phyloP scores from a whole-genome alignment of 2,329 filamentous ascomycete species.

The Hypoxylon sp. region DNA sequence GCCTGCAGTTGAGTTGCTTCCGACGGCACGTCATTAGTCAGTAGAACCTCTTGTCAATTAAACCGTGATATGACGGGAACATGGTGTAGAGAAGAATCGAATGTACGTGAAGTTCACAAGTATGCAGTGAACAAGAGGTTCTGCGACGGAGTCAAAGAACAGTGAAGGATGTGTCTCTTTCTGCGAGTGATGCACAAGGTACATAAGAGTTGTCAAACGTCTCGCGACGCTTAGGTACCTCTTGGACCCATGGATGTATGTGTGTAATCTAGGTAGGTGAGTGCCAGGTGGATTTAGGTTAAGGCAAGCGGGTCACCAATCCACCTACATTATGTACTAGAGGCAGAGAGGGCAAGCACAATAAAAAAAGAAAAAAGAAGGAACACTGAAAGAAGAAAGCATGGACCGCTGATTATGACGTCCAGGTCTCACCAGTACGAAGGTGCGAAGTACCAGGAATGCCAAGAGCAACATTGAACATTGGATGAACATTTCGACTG shows the following conservation, averaged over 20 bases:
- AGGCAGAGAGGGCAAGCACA: not conserved
- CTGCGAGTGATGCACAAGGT: constrained; percentile 33
- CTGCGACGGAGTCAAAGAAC: constrained; percentile 17
- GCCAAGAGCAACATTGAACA: constrained; percentile 14
- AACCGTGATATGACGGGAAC: not conserved
- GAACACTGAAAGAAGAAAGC: constrained; percentile 10
- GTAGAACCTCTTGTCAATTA: constrained; percentile 13
- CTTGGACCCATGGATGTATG: not conserved
- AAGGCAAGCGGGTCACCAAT: not conserved
- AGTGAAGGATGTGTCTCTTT: constrained; percentile 17
- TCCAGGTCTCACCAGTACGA: constrained; percentile 14
- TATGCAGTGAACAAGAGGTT: constrained; percentile 18
- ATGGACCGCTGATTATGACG: constrained; percentile 31
- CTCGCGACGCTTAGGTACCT: constrained; percentile 23
- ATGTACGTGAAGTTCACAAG: constrained; percentile 16
- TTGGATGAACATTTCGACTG: constrained; percentile 5
- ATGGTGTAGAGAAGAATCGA: not conserved
- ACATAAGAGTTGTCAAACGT: constrained; percentile 14
- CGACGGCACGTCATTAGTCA: constrained; percentile 27
- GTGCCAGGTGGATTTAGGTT: constrained; percentile 3
- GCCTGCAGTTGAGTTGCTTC: constrained; percentile 27
- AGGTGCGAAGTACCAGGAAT: not conserved
- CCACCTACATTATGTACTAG: not conserved
- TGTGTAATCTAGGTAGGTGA: constrained; percentile 23
- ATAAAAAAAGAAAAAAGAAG: constrained; percentile 8